Evolutionary conservation across 148 eudicot genomes (phyloP), one percentile per base, ranked within the genome.

Genomic region (Bassia scoparia): DNA sequence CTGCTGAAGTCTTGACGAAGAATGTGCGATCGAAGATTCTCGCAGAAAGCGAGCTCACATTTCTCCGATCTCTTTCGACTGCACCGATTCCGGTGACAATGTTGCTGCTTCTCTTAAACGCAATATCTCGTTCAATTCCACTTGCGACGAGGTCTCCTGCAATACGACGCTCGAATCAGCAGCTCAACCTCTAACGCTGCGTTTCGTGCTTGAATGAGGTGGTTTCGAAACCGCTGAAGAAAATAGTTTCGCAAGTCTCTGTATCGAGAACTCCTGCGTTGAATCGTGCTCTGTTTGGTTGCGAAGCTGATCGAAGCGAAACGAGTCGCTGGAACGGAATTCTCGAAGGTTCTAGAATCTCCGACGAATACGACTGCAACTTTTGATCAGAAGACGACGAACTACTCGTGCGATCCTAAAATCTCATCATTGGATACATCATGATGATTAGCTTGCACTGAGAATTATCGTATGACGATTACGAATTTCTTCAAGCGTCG

Each of bases 1-100:
- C 73, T 69, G 74, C 61, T 72, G 72, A 60, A 35, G 50, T 67
- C 63, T 66, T 76, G 68, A 69, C 37, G 78, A 77, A 71, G 71
- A 87, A 89, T 87, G 82, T 86, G 66, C 92, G 97, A 8, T 89
- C 97, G 74, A 78, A 70, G 61, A 80, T 89, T 67, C 86, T 66
- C 97, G 92, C 15, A 88, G 88, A 48, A 78, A 78, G 30, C 89
- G 97, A n/a, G 12, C 67, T 55, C 76, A 77, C 30, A 69, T 84
- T 76, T 88, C 96, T 43, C 89, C 97, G 56, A 69, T 88, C 61
- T 48, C 81, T 59, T 34, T 12, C 61, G 0, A 60, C n/a, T 60
- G 70, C 43, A 30, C 56, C 31, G 46, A 13, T 65, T 33, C 66
- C 3, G 30, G n/a, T 43, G 17, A 50, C 1, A 21, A 20, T 65